Evolutionary conservation across 805 yeast species (phyloP).

Genomic region (Candida berthetii): DNA sequence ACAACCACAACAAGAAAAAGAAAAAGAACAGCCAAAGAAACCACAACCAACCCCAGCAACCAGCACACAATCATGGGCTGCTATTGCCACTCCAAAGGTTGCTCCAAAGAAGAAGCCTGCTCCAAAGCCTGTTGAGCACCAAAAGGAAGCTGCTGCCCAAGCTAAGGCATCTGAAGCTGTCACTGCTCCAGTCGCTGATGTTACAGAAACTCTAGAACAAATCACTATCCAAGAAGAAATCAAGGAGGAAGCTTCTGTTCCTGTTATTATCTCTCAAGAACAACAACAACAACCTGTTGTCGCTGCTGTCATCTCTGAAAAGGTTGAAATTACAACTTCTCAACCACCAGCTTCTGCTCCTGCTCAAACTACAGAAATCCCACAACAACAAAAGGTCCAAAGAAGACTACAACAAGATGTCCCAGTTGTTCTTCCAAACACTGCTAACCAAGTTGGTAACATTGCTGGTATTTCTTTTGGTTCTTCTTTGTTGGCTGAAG

Average conservation of each 20-base stretch:
- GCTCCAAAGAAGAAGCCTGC: slow-evolving; percentile 24
- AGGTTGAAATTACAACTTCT: slow-evolving; percentile 5
- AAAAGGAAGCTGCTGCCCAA: slow-evolving; percentile 2
- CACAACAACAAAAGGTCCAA: slow-evolving; percentile 22
- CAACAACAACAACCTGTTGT: slow-evolving; percentile 14
- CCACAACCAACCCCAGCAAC: slow-evolving; percentile 18
- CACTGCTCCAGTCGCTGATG: slow-evolving; percentile 4
- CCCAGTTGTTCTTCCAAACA: slow-evolving; percentile 48
- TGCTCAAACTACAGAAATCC: slow-evolving; percentile 7
- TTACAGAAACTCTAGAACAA: slow-evolving; percentile 11
- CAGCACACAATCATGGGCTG: slow-evolving; percentile 54
- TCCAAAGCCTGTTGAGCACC: slow-evolving; percentile 9
- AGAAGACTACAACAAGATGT: slow-evolving; percentile 34
- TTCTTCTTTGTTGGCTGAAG: slow-evolving; percentile 42
- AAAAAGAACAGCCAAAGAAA: slow-evolving; percentile 5
- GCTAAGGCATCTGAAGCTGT: slow-evolving; percentile 2
- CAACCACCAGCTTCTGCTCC: slow-evolving; percentile 7
- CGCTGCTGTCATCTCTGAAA: slow-evolving; percentile 3
- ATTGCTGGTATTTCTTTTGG: slow-evolving; percentile 61
- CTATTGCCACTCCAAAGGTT: slow-evolving; percentile 51
- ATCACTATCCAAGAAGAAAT: slow-evolving; percentile 8
- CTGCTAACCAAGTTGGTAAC: slow-evolving; percentile 27
- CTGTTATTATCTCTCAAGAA: slow-evolving; percentile 5
- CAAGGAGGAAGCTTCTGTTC: slow-evolving; percentile 1
- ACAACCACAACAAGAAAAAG: slow-evolving; percentile 12